Evolutionary conservation across 495 filamentous ascomycete genomes (phyloP), one percentile per base, ranked within the genome.

Genomic region (Xylaria castorea): DNA sequence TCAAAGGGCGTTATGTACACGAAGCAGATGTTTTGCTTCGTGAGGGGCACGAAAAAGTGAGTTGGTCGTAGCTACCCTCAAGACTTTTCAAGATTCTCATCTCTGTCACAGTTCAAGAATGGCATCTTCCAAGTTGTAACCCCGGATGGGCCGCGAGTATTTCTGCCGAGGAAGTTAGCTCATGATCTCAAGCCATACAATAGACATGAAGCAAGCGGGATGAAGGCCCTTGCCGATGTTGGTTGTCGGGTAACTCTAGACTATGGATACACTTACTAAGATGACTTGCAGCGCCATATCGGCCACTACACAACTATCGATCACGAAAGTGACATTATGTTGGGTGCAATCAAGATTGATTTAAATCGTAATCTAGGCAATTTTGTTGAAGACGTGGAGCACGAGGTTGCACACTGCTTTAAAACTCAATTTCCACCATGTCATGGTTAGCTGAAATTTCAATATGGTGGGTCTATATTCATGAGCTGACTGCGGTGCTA

Each of bases 161-260:
- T 87, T 36, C 74, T 87, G 14, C 82, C 85, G 36, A 84, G 83
- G 20, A 81, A 78, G 53, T 81, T 80, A 65, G 79, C 85, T 11
- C 75, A 86, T 66, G 85, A 87, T 61, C 74, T 86, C 61, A 87
- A 85, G 68, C 83, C 76, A 16, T 77, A 84, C 46, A 78, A 73
- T 60, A 83, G 85, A 61, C 72, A 79, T 38, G 75, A 80, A 32
- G 81, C 82, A 3, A 79, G 76, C 67, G 78, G 75, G 38, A 85
- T 83, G 78, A 83, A 83, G 79, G 69, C 75, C 36, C 55, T 68
- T 22, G 71, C 76, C 46, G 53, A 73, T 73, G 71, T 68, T 14
- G 57, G 68, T 61, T 11, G 5, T 11, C 46, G 48, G 0, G 18
- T 38, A 66, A 73, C 30, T 75, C 40, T 11, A 16, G 16, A 51